A percentile compares a stretch with the other conserved stretches of the same genome.
These are phyloP conservation scores for Entophlyctis luteolus DNA, from an alignment of 192 early-diverging fungal species.

Conservation along the genomic window DNA sequence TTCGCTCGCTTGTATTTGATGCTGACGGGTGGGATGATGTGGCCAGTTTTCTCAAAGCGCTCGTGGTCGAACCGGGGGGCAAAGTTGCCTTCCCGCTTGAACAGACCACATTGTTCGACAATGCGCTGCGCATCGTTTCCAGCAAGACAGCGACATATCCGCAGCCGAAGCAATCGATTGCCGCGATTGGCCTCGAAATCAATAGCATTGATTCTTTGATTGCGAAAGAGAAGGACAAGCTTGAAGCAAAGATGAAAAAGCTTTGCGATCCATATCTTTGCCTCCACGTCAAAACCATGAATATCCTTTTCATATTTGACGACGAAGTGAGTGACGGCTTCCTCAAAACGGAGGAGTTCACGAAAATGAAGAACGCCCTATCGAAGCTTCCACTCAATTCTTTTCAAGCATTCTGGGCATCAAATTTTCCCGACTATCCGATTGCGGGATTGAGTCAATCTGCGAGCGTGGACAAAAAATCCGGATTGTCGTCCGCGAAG, in stretches of 20 bases:
- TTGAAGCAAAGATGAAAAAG: background rate
- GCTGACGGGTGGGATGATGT: background rate
- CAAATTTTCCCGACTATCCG: background rate
- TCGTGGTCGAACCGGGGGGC: background rate
- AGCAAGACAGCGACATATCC: background rate
- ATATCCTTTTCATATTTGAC: conserved; percentile 2
- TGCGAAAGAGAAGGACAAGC: background rate
- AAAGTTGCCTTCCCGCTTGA: background rate
- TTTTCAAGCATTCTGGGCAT: conserved; percentile 1
- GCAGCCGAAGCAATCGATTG: background rate
- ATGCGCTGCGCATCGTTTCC: background rate
- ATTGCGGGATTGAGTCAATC: no score
- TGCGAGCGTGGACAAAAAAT: no score
- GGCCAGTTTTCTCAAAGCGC: background rate
- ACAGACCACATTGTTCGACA: background rate
- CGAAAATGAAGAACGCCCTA: background rate
- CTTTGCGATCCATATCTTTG: conserved; percentile 11
- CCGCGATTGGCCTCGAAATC: background rate
- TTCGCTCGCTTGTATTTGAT: no score
- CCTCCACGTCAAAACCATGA: background rate
- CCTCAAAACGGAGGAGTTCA: no score
- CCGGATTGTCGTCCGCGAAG: background rate
- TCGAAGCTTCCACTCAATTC: background rate
- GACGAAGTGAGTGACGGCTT: background rate
- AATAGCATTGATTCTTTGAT: background rate